phyloP scores from a whole-genome alignment of 768 basidiomycete genomes.

The Auriscalpium microsporum region DNA sequence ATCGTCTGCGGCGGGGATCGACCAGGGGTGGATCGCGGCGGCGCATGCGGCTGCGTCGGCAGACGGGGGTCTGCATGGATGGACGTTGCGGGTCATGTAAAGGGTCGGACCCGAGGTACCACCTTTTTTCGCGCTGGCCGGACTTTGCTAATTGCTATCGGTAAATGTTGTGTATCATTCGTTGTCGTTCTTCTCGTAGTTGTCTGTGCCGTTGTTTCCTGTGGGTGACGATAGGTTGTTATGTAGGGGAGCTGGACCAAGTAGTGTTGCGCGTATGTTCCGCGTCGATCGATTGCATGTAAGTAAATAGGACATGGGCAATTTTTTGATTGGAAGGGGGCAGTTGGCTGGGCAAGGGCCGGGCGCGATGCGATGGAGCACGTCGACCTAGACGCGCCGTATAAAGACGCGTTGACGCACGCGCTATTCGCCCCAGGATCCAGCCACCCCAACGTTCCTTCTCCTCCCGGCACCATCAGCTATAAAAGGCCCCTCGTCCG shows the following conservation, averaged over 20 bases:
- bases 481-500: neutral
- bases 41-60: constrained; percentile 60
- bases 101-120: constrained; percentile 1
- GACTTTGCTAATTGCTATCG: neutral
- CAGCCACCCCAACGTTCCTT: constrained; percentile 6
- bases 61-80: constrained; percentile 62
- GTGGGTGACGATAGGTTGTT: too few species aligned
- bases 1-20: constrained; percentile 36
- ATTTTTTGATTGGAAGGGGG: neutral
- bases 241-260: too few species aligned
- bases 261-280: too few species aligned
- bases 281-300: too few species aligned
- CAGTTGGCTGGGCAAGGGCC: neutral
- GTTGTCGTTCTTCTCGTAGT: neutral
- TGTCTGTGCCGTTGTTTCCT: neutral
- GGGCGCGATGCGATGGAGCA: neutral
- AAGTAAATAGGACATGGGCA: neutral
- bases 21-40: constrained; percentile 65
- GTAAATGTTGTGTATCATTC: neutral
- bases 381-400: neutral
- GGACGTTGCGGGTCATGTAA: constrained; percentile 77
- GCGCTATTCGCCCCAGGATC: constrained; percentile 1
- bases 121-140: constrained; percentile 1
- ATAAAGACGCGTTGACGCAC: constrained; percentile 2
- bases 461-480: neutral